A percentile compares a stretch with the other conserved stretches of the same genome.
Evolutionary conservation across 1,139 yeast species (phyloP).

Genomic region (Pichia norvegensis): DNA sequence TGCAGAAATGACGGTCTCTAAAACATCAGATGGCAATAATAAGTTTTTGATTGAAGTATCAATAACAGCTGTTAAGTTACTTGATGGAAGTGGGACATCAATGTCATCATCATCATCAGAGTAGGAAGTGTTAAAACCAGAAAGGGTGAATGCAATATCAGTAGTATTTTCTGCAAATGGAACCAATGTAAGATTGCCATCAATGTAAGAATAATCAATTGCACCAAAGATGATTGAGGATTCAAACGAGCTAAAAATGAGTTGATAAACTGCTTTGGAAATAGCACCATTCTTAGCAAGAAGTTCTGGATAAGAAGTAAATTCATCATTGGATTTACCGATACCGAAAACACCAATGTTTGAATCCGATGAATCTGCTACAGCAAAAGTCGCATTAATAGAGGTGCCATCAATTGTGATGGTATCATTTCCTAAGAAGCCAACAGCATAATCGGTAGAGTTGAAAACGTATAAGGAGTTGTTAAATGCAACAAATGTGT

Average conservation of each 20-base stretch:
- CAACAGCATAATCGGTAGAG: slow-evolving; percentile 37
- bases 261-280: slow-evolving; percentile 43
- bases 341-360: slow-evolving; percentile 52
- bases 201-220: slow-evolving; percentile 41
- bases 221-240: slow-evolving; percentile 49
- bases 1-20: slow-evolving; percentile 32
- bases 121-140: slow-evolving; percentile 6
- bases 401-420: slow-evolving; percentile 34
- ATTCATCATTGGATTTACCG: slow-evolving; percentile 31
- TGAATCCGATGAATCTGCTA: slow-evolving; percentile 43
- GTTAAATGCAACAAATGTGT: slow-evolving; percentile 37
- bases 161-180: slow-evolving; percentile 32
- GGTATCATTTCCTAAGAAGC: slow-evolving; percentile 32
- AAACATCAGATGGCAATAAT: slow-evolving; percentile 37
- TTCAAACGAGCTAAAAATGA: slow-evolving; percentile 29
- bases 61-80: slow-evolving; percentile 39
- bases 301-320: slow-evolving; percentile 33
- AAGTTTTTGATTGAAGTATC: slow-evolving; percentile 33
- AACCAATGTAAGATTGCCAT: slow-evolving; percentile 37
- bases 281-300: slow-evolving; percentile 41
- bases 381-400: slow-evolving; percentile 45
- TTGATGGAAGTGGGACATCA: slow-evolving; percentile 27
- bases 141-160: slow-evolving; percentile 12
- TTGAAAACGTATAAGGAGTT: slow-evolving; percentile 37
- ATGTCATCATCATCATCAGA: not conserved